Evolutionary conservation across 768 basidiomycete genomes (phyloP), one percentile per base, ranked within the genome.

Genomic region (Amanita exitialis): DNA sequence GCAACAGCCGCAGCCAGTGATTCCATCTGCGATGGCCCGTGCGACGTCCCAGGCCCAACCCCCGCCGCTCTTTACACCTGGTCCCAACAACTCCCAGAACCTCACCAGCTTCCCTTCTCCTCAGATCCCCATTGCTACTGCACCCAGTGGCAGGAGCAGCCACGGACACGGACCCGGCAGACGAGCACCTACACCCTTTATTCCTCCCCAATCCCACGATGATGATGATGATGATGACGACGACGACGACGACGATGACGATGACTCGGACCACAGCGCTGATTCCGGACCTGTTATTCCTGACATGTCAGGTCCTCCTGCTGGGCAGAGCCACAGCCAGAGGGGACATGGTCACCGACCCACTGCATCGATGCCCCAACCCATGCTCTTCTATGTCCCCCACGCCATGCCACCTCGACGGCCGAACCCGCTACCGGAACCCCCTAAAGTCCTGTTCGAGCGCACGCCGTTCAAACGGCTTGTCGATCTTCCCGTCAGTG

Each of bases 401-500:
- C 51, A n/a, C 56, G 15, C 58, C 20, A 62, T 59, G 6, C 54
- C n/a, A n/a, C n/a, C 23, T 1, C 58, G 62, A 10, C 56, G 66
- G 13, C 47, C 53, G 1, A 84, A 89, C 59, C 84, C 83, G 4
- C 76, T 88, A 7, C 86, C 86, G 0, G 53, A 61, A 2, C 83
- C 78, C 0, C 86, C 86, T 0, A 64, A 65, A 27, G 78, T 86
- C 58, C 49, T 87, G 6, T 83, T 81, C 62, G 71, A 75, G 10
- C 64, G 65, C 23, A 70, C 80, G 0, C 81, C 81, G 0, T 84
- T 84, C 61, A 73, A 75, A 47, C 63, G 67, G 0, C 62, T 86
- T 0, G 66, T 83, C 5, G 71, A 72, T 48, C 73, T 83, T 15
- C 79, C 77, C 4, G 12, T 7, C 3, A 18, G n/a, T 12, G 43